These are phyloP conservation scores for Leptomonas pyrrhocoris DNA, from an alignment of 208 protist species.

Conservation along the genomic window DNA sequence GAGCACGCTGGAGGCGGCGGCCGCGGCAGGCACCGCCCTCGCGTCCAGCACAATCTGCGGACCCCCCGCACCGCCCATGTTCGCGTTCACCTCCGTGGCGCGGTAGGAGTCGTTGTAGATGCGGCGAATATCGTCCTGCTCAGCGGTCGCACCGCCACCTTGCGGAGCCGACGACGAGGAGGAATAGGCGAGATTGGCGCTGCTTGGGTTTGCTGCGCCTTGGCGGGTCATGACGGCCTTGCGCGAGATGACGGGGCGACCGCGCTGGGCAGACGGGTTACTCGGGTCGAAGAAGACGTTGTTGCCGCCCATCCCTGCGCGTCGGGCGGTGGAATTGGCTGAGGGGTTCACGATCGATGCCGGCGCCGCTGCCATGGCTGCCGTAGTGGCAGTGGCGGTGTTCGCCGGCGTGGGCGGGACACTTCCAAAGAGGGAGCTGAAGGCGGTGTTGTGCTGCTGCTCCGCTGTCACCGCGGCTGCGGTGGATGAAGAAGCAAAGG, in stretches of 20 bases:
- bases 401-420: neutral
- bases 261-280: slow-evolving; percentile 12
- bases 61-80: neutral
- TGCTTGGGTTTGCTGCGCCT: slow-evolving; percentile 1
- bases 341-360: neutral
- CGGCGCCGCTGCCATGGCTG: neutral
- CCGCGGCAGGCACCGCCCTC: neutral
- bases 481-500: neutral
- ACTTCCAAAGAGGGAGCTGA: slow-evolving; percentile 35
- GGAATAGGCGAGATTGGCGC: too few species aligned
- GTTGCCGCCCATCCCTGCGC: slow-evolving; percentile 21
- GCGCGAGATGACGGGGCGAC: slow-evolving; percentile 39
- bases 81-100: slow-evolving; percentile 1
- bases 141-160: slow-evolving; percentile 1
- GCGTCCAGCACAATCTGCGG: slow-evolving; percentile 24
- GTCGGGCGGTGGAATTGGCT: neutral
- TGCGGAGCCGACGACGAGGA: too few species aligned
- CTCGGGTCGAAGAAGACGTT: slow-evolving; percentile 61
- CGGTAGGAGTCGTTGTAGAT: slow-evolving; percentile 19
- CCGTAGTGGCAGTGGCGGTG: neutral
- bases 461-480: neutral
- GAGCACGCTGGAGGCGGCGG: neutral
- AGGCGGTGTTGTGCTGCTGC: slow-evolving; percentile 31
- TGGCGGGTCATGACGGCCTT: slow-evolving; percentile 31
- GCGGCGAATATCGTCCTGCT: slow-evolving; percentile 12